Conservation (phyloP, 108 stramenopile genomes). For the Conticribra weissflogii region DNA sequence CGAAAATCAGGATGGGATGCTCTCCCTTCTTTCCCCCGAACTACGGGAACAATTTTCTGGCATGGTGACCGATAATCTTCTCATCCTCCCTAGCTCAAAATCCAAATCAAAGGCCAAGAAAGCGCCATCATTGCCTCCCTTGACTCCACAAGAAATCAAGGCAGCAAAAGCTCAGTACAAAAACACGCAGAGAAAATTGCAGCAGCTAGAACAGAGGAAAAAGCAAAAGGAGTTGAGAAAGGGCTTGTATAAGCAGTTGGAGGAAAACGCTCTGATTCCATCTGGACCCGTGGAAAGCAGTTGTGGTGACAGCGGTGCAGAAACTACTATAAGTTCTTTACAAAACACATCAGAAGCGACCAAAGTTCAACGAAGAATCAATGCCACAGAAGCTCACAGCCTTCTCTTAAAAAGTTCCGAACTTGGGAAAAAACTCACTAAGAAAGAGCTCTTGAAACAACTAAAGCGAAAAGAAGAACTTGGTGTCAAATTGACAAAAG, state of each 20-base stretch:
- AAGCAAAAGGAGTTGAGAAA: slow-evolving; percentile 67
- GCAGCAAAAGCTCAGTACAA: slow-evolving; percentile 73
- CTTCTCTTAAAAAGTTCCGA: slow-evolving; percentile 45
- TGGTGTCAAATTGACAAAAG: slow-evolving; percentile 64
- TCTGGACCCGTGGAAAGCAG: slow-evolving; percentile 16
- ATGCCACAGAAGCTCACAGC: slow-evolving; percentile 29
- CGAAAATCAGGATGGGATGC: slow-evolving; percentile 49
- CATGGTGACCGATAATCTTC: slow-evolving; percentile 39
- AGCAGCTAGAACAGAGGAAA: slow-evolving; percentile 66
- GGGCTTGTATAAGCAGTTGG: slow-evolving; percentile 67
- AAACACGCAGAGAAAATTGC: slow-evolving; percentile 69
- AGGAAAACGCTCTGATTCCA: slow-evolving; percentile 43
- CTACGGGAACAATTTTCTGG: slow-evolving; percentile 52
- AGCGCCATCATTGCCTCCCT: slow-evolving; percentile 43
- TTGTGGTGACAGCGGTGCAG: slow-evolving; percentile 25
- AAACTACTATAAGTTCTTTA: slow-evolving; percentile 7
- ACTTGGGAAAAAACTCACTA: slow-evolving; percentile 62
- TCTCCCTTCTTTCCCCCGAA: slow-evolving; percentile 69
- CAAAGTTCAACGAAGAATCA: slow-evolving; percentile 25
- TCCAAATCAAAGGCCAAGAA: slow-evolving; percentile 51
- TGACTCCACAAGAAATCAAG: slow-evolving; percentile 76
- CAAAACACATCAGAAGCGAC: slow-evolving; percentile 4
- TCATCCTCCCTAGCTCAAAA: slow-evolving; percentile 50
- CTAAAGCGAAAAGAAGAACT: slow-evolving; percentile 69
- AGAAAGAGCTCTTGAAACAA: slow-evolving; percentile 69